phyloP scores from a whole-genome alignment of 2,329 filamentous ascomycete genomes.

The Trichothecium roseum region DNA sequence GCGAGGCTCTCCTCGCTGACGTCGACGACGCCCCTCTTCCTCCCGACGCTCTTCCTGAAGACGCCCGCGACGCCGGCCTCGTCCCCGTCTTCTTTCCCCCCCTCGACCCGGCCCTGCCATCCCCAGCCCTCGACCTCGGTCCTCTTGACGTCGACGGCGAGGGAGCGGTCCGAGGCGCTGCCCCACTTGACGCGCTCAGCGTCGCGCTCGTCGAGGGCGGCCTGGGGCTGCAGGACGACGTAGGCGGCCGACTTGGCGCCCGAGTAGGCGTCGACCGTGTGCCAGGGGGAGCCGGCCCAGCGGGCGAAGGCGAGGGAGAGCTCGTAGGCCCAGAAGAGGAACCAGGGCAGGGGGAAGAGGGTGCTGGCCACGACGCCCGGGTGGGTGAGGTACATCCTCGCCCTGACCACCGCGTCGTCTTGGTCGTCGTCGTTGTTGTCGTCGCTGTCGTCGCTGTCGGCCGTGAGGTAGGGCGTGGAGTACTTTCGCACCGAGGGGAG shows the following conservation, averaged over 20 bases:
- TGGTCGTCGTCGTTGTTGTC: constrained; percentile 1
- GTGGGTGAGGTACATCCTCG: constrained; percentile 69
- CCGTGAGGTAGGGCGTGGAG: constrained; percentile 45
- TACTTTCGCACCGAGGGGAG: constrained; percentile 52
- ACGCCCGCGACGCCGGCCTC: constrained; percentile 34
- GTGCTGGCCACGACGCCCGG: constrained; percentile 79
- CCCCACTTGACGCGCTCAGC: constrained; percentile 71
- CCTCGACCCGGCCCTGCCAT: constrained; percentile 48
- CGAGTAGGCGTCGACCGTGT: constrained; percentile 63
- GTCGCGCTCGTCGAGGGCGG: constrained; percentile 44
- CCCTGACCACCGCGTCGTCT: constrained; percentile 19
- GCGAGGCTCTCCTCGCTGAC: constrained; percentile 49
- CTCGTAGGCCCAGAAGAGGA: constrained; percentile 62
- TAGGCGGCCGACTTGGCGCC: constrained; percentile 70
- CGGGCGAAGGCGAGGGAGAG: constrained; percentile 61
- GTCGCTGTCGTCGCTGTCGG: constrained; percentile 10
- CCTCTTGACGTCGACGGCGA: constrained; percentile 52
- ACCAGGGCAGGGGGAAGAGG: constrained; percentile 63
- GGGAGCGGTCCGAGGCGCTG: constrained; percentile 50
- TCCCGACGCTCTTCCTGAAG: constrained; percentile 41
- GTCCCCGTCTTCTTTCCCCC: constrained; percentile 27
- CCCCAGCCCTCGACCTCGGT: constrained; percentile 88
- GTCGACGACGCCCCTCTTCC: constrained; percentile 47
- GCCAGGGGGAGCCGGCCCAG: constrained; percentile 80
- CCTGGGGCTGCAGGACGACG: constrained; percentile 60